Evolutionary conservation across 176 grass and related monocot species (phyloP), one percentile per base, ranked within the genome.

Genomic region (Tillandsia fasciculata): DNA sequence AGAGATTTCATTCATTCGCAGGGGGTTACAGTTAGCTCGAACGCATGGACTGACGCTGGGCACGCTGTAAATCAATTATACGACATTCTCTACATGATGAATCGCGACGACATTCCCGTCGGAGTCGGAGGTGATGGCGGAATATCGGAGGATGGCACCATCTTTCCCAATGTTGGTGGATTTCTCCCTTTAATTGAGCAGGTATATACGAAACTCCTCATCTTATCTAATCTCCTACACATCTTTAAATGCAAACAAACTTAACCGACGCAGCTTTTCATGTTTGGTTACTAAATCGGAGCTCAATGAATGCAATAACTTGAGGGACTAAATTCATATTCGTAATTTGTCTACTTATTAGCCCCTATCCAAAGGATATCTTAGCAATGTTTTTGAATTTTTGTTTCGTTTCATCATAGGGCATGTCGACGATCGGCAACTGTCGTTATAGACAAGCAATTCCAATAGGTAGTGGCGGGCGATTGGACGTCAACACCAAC

Each of bases 81-180:
- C 51, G 92, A 91, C 73, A 78, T 91, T 26, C 80, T 91, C 47
- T 91, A 91, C 74, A 96, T 91, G 92, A 96, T 96, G 92, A 79
- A 71, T 53, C 83, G 85, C 11, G 88, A 96, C 49, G 88, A 96
- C 58, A 86, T 96, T 9, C 63, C 24, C 1, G 88, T 96, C 23
- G 88, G 92, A n/a, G 47, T 88, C 12, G 85, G 92, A 14, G 92
- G 92, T 17, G 92, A 96, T 1, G 92, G 88, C 64, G 92, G 92
- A 50, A 91, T 91, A 82, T 86, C 88, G 66, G 63, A 84, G 17
- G 68, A 70, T 47, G 88, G 88, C 33, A 82, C 54, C 23, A 91
- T 96, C 72, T 77, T 77, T 67, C 74, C 75, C 2, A 81, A 88
- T 63, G 85, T 91, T 24, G 92, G 92, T 59, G 92, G 88, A 64